Base-by-base conservation (phyloP, 768 basidiomycete genomes). In the Piloderma croceum region DNA sequence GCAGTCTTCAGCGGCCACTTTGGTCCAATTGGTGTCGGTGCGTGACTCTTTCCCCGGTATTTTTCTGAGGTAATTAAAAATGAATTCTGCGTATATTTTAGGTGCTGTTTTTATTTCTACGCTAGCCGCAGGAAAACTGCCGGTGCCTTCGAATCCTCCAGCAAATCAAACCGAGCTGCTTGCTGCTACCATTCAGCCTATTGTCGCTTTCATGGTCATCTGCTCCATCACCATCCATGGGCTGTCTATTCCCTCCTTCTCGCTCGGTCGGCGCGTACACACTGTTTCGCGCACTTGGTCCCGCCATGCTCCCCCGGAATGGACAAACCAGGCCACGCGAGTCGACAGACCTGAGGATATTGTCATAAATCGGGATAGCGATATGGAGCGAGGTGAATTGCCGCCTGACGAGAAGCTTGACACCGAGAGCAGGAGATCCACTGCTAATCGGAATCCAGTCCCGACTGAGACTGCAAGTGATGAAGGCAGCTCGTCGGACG, bases 1-100 rank as follows among this genome's bases (percentile, higher is more conserved):
- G 94, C 96, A 0, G 48, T 93, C 3, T 99, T 99, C 62, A 84
- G 79, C 29, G 96, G 96, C 0, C 93, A 97, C 65, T 99, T 97
- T 58, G 94, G 91, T 10, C 87, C 89, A 17, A 88, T 88, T 46
- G 83, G 84, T 22, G 74, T 89, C 37, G 84, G 83, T 74, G 44
- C 48, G 71, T 53, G n/a, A n/a, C n/a, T n/a, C n/a, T n/a, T n/a
- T n/a, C n/a, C n/a, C n/a, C n/a, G n/a, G n/a, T n/a, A n/a, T n/a
- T n/a, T n/a, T n/a, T n/a, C n/a, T n/a, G n/a, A n/a, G n/a, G n/a
- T n/a, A n/a, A n/a, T n/a, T n/a, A n/a, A n/a, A n/a, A n/a, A n/a
- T n/a, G n/a, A n/a, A n/a, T n/a, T n/a, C n/a, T n/a, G n/a, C n/a
- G n/a, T n/a, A n/a, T n/a, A n/a, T 29, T 36, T 24, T 65, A 74